Evolutionary conservation across 805 yeast genomes (phyloP).

Genomic region (Komagataella kurtzmanii): DNA sequence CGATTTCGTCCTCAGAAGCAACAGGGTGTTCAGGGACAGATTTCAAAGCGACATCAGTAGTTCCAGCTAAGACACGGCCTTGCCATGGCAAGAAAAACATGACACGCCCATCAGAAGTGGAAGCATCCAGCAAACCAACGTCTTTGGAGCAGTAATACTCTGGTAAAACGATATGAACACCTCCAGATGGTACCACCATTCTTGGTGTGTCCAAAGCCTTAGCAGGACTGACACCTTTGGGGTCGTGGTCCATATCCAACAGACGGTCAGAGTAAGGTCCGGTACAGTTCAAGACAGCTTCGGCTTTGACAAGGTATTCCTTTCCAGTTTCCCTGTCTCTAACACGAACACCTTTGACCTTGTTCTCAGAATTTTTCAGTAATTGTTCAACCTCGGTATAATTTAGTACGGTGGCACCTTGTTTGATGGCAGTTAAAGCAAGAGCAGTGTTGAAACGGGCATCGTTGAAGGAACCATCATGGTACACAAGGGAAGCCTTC

Average conservation of each 20-base stretch:
- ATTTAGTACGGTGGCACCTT: slow-evolving; percentile 84
- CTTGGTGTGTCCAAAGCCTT: slow-evolving; percentile 28
- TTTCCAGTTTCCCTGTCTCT: slow-evolving; percentile 58
- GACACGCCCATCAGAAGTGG: slow-evolving; percentile 90
- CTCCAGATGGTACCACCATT: slow-evolving; percentile 91
- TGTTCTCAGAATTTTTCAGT: slow-evolving; percentile 45
- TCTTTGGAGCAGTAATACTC: slow-evolving; percentile 82
- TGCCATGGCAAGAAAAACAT: slow-evolving; percentile 98
- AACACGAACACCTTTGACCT: slow-evolving; percentile 66
- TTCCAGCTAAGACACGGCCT: slow-evolving; percentile 91
- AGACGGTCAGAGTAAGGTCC: slow-evolving; percentile 85
- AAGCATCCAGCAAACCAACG: slow-evolving; percentile 83
- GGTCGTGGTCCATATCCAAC: slow-evolving; percentile 74
- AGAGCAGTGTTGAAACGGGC: slow-evolving; percentile 79
- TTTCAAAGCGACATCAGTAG: slow-evolving; percentile 82
- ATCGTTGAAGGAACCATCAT: slow-evolving; percentile 91
- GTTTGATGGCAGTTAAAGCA: slow-evolving; percentile 73
- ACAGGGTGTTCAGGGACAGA: slow-evolving; percentile 63
- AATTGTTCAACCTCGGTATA: slow-evolving; percentile 73
- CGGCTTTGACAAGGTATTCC: slow-evolving; percentile 48
- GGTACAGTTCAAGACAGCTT: slow-evolving; percentile 78
- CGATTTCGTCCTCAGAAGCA: slow-evolving; percentile 80
- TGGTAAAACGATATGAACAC: slow-evolving; percentile 87
- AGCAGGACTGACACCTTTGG: slow-evolving; percentile 49
- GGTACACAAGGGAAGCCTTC: slow-evolving; percentile 87